Base-by-base conservation (phyloP, 331 rosid genomes). In the Malus hybrid region DNA sequence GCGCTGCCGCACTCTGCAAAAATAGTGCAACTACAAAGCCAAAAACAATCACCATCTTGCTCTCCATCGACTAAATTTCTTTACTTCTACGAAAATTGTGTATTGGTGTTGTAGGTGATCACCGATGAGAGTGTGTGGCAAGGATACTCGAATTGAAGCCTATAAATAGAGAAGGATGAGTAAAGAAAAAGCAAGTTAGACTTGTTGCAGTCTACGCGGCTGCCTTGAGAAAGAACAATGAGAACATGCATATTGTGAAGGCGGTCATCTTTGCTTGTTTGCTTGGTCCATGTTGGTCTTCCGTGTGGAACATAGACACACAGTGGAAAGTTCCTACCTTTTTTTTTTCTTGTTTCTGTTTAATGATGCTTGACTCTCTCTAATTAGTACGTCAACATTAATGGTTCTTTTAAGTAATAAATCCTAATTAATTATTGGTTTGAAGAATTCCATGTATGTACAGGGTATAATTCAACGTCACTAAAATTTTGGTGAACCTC, bases 1-100 rank as follows among this genome's bases (percentile, higher is more conserved):
- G 66, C 14, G 83, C 87, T 15, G 77, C 67, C 10, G 64, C 29
- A 24, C 66, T 4, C 0, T 79, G 78, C 8, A 82, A 13, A 3
- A 80, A 36, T 58, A 77, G 30, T 4, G 72, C 63, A 24, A 70
- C 24, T 1, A 58, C 67, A 2, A 57, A 1, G 12, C 75, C 73
- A 11, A 81, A 6, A 61, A 61, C 36, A 33, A 53, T 18, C 32
- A 16, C 62, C 55, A 34, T 24, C 14, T 50, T 68, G 53, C 53
- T 66, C 53, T 66, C 30, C 30, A n/a, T 66, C 16, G 13, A 10
- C 46, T 42, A 42, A 10, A 42, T 10, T 10, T 42, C 46, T 42
- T 9, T 42, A 42, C 13, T 10, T n/a, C 29, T 66, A 52, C 20
- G 13, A 16, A 52, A 16, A 52, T 7, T 52, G n/a, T 52, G n/a